A percentile compares a stretch with the other conserved stretches of the same genome.
Evolutionary conservation across 345 rosid genomes (phyloP).

Genomic region (Aethionema arabicum): DNA sequence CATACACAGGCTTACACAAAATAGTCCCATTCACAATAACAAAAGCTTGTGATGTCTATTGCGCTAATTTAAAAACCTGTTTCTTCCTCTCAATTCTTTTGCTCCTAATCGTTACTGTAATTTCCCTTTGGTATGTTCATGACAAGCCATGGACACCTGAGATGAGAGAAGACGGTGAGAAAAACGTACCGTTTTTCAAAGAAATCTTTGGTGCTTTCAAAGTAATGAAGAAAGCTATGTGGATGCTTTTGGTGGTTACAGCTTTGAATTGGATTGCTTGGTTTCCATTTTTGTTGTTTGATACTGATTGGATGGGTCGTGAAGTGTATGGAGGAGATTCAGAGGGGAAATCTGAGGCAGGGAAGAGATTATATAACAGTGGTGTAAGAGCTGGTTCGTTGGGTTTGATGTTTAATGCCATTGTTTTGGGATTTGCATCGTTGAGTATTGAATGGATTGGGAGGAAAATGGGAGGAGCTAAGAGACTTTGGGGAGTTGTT

Average conservation of each 20-base stretch:
- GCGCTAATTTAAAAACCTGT: slow-evolving; percentile 80
- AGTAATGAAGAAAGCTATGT: slow-evolving; percentile 56
- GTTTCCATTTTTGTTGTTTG: slow-evolving; percentile 79
- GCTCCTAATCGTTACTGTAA: slow-evolving; percentile 39
- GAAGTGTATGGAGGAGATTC: slow-evolving; percentile 80
- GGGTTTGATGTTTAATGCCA: slow-evolving; percentile 70
- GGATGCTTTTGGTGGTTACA: slow-evolving; percentile 67
- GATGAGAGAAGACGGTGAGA: not conserved
- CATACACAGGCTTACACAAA: slow-evolving; percentile 50
- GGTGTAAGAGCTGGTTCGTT: slow-evolving; percentile 75
- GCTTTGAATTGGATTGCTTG: slow-evolving; percentile 78
- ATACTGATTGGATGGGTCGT: slow-evolving; percentile 91
- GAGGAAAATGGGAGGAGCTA: slow-evolving; percentile 48
- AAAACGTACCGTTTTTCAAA: slow-evolving; percentile 26
- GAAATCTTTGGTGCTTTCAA: slow-evolving; percentile 51
- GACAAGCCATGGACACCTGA: slow-evolving; percentile 43
- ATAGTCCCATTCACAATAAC: slow-evolving; percentile 67
- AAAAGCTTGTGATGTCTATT: slow-evolving; percentile 64
- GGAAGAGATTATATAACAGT: slow-evolving; percentile 40
- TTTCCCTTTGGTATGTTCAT: slow-evolving; percentile 47
- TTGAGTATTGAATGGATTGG: slow-evolving; percentile 47
- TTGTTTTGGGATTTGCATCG: slow-evolving; percentile 60
- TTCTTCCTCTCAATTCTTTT: slow-evolving; percentile 61
- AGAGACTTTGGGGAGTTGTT: slow-evolving; percentile 63
- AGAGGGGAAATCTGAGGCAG: slow-evolving; percentile 18